Evolutionary conservation across 352 stramenopile genomes (phyloP), one percentile per base, ranked within the genome.

Genomic region (Globisporangium abappressorium): DNA sequence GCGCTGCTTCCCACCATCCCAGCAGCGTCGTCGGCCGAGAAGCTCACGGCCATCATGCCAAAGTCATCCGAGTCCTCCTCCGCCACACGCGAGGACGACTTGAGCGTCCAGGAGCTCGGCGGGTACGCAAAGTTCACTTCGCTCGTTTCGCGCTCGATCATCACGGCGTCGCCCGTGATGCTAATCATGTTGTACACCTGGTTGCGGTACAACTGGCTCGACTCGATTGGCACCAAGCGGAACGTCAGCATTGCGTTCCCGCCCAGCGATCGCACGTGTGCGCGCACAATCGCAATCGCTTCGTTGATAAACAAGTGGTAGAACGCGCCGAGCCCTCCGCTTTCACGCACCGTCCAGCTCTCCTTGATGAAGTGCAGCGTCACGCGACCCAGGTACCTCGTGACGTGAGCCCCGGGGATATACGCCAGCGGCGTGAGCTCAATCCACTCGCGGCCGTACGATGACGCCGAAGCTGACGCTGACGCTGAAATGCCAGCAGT

Each of bases 131-230:
- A 70, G 54, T 76, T 75, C 55, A 70, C 61, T 56, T 84, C 75
- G 59, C 58, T 65, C 24, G 49, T 60, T 51, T 93, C 75, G 28
- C 85, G 80, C 66, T 89, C 81, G 30, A 93, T 83, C 82, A 93
- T 92, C 28, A 92, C 87, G 9, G 87, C 84, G 67, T 95, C 89
- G 5, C 90, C 90, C 2, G 87, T 96, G 70, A 97, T 92, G 64
- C 85, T 95, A 58, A 97, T 95, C 87, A 97, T 95, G 74, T 96
- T 96, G 86, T 97, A 97, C 62, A 95, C 87, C 70, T 95, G 89
- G 70, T 97, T 97, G 53, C 89, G 88, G 57, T 94, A 93, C 34
- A 95, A 70, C 54, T 94, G 87, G 51, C 87, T 95, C 9, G 88
- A 95, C 70, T 97, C 89, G 61, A 94, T 95, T 4, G 90, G 90